Base-by-base conservation (phyloP, 805 yeast species). In the Danielia reshetovae region DNA sequence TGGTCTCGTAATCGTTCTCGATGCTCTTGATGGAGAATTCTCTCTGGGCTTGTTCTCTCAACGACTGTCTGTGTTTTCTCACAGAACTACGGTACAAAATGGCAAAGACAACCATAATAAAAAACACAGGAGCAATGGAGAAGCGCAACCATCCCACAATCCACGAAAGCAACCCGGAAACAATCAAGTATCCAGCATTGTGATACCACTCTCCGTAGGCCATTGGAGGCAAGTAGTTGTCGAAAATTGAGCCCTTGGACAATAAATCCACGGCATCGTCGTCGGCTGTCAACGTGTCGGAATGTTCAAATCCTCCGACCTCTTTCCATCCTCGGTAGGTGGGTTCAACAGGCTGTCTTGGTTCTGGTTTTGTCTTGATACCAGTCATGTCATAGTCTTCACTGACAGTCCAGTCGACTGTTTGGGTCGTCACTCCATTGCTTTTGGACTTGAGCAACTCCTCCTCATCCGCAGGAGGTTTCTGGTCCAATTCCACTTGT, bases 151-250 rank as follows among this genome's bases (percentile, higher is more conserved):
- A 75, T 7, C 97, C 99, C 26, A 85, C 49, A 3, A 81, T 46
- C 80, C 90, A 89, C 4, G 95, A 85, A 11, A 83, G 55, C 10
- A 84, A 55, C 0, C 84, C 88, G 5, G 83, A 87, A 15, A 73
- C 56, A 19, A 83, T 67, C 38, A 87, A 64, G 24, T 80, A 70
- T 0, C 76, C 96, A n/a, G 81, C 80, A 34, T 82, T 81, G 58
- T 93, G 97, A 55, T 82, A 93, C 98, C 98, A 93, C 55, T 93
- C 97, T 34, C 98, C 98, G 50, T 84, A 85, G 11, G 77, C 74
- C 24, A 62, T 68, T 18, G 85, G 82, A 6, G 94, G 94, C 35
- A 93, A 62, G 50, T 81, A 75, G 39, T 75, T 71, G 51, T 88
- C 96, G 39, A 89, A 65, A 23, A 84, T 51, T 0, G 97, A 85